Evolutionary conservation across 1,284 basidiomycete species (phyloP).

Genomic region (Hortiboletus rubellus): DNA sequence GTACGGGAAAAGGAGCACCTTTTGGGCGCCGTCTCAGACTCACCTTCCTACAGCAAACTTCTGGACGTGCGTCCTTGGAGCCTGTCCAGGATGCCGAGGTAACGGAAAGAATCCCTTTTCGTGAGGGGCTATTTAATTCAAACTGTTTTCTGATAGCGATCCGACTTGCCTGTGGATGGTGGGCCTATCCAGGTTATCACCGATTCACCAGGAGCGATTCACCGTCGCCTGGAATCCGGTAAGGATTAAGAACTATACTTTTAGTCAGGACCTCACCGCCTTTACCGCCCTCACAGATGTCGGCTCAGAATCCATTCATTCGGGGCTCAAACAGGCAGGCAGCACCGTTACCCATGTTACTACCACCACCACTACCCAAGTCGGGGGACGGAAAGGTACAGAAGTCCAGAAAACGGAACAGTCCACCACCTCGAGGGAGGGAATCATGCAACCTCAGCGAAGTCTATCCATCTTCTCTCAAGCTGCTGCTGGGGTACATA

Average conservation of each 20-base stretch:
- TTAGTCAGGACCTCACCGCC: neutral
- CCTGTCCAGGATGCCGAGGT: neutral
- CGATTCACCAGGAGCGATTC: neutral
- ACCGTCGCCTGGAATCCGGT: neutral
- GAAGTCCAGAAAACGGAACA: neutral
- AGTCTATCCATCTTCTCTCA: neutral
- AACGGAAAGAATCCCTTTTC: neutral
- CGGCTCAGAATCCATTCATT: neutral
- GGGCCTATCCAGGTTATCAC: neutral
- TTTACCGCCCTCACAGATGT: neutral
- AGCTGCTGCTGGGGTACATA: neutral
- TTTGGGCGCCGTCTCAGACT: neutral
- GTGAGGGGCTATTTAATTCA: neutral
- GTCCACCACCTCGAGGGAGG: neutral
- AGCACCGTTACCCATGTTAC: neutral
- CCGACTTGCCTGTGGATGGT: neutral
- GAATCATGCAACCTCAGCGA: neutral
- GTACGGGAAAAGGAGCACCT: neutral
- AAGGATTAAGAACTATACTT: neutral
- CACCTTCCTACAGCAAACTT: neutral
- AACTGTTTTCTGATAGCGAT: neutral
- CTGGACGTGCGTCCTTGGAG: slow-evolving; percentile 29
- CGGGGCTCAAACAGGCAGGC: neutral
- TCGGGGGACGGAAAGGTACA: neutral
- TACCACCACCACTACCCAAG: neutral